Conservation (phyloP, 495 filamentous ascomycete species). For the Hypomontagnella submonticulosa region DNA sequence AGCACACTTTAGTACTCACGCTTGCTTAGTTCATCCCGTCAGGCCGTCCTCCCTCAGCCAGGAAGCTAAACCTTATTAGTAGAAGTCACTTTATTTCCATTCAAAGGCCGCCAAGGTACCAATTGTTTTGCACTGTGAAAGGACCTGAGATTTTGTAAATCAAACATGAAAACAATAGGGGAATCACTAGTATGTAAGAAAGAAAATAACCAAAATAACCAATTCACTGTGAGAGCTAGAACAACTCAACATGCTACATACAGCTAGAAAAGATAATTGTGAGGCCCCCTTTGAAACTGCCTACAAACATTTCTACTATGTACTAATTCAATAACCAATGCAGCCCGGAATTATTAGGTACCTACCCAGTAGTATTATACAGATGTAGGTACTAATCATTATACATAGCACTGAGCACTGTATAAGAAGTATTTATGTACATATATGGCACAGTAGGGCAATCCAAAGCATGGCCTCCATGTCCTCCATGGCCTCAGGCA, state of each 20-base stretch:
- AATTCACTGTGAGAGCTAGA: slow-evolving; percentile 1
- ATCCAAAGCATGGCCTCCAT: background rate
- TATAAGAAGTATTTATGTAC: slow-evolving; percentile 1
- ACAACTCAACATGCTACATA: background rate
- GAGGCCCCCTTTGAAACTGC: no score
- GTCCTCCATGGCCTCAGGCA: no score
- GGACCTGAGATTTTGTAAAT: slow-evolving; percentile 13
- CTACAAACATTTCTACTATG: no score
- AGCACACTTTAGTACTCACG: slow-evolving; percentile 1
- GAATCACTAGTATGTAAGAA: slow-evolving; percentile 16
- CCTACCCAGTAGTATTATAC: no score
- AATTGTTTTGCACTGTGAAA: slow-evolving; percentile 35
- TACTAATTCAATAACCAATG: background rate
- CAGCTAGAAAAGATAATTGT: no score
- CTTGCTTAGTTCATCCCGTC: slow-evolving; percentile 44
- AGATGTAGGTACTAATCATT: no score
- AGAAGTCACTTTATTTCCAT: slow-evolving; percentile 34
- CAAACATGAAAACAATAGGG: slow-evolving; percentile 16
- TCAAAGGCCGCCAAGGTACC: slow-evolving; percentile 18
- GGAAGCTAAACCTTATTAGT: slow-evolving; percentile 39
- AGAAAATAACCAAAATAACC: slow-evolving; percentile 13
- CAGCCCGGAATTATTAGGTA: background rate
- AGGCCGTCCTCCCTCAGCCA: slow-evolving; percentile 14
- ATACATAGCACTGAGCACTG: no score
- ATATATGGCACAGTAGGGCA: slow-evolving; percentile 1